Base-by-base conservation (phyloP, 1,139 yeast genomes). In the Hanseniaspora sp. region DNA sequence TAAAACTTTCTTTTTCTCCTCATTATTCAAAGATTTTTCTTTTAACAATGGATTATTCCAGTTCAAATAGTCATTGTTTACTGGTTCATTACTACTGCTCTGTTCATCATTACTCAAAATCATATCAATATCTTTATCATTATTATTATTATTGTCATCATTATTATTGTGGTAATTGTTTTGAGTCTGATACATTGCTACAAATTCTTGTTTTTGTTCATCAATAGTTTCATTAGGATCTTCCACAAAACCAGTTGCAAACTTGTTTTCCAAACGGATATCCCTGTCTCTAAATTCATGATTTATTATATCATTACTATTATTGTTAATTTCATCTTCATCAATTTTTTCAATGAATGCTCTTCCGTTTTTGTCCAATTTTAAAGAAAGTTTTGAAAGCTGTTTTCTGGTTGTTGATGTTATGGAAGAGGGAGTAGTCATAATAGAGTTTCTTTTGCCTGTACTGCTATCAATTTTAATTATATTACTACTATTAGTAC, bases 371-470 rank as follows among this genome's bases (percentile, higher is more conserved):
- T 44, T 51, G 34, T 51, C 53, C 5, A 51, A 12, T 33, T 51
- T 51, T 8, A 51, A 23, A 3, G 53, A 51, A 6, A 51, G 17
- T 17, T 51, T 51, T 8, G 53, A 43, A 11, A 51, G n/a, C 8
- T 51, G 53, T 44, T 51, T 51, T 51, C 53, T 44, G 7, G 53
- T 46, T 12, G 43, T 30, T 30, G 53, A 51, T 15, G 53, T 51
- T 6, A 51, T 28, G 4, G 53, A 51, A 18, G 44, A 41, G n/a
- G 55, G 52, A 9, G 52, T 53, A 9, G 35, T 44, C 23, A 39
- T 46, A 9, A 23, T 18, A 17, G 15, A 38, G 29, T 46, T 40
- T 7, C 34, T 48, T 15, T 15, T 29, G 1, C n/a, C 45, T 33
- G 35, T 11, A 13, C 13, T 33, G 7, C 12, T 40, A 23, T 18